Base-by-base conservation (phyloP, 1,284 basidiomycete species). In the Papiliotrema fonsecae region DNA sequence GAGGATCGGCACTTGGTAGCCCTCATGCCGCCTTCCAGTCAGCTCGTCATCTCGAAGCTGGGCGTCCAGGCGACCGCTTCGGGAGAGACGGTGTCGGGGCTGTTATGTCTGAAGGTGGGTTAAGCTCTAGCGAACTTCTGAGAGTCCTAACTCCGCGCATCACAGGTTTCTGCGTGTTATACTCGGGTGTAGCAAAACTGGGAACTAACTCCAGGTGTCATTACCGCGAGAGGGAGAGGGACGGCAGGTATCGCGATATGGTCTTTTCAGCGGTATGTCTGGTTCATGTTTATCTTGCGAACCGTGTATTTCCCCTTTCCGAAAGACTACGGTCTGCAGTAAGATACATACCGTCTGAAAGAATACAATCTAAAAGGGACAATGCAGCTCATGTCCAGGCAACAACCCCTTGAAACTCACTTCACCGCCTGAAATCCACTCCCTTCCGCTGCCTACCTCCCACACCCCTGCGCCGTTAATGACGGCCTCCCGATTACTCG, bases 101-200 rank as follows among this genome's bases (percentile, higher is more conserved):
- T 67, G 24, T 27, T 70, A 13, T 69, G 64, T 48, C 51, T 70
- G 22, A 69, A 69, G 53, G 68, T 69, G 30, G 35, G 59, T 28
- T n/a, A n/a, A n/a, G n/a, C n/a, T n/a, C n/a, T n/a, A n/a, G n/a
- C n/a, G n/a, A n/a, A n/a, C n/a, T n/a, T n/a, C n/a, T n/a, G n/a
- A n/a, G n/a, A n/a, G n/a, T n/a, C n/a, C n/a, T n/a, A n/a, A n/a
- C n/a, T n/a, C n/a, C n/a, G n/a, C n/a, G n/a, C n/a, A n/a, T n/a
- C n/a, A n/a, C n/a, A n/a, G n/a, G n/a, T n/a, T n/a, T 19, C 3
- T 6, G 14, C 16, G 6, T 13, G 19, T 9, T 14, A 22, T 18
- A 13, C 35, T 22, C 14, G 11, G 22, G 11, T 30, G n/a, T 16
- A 28, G 16, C 36, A 14, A 14, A 6, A 43, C 21, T 14, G 18